Conservation (phyloP, 345 rosid genomes). For the Corymbia maculata region DNA sequence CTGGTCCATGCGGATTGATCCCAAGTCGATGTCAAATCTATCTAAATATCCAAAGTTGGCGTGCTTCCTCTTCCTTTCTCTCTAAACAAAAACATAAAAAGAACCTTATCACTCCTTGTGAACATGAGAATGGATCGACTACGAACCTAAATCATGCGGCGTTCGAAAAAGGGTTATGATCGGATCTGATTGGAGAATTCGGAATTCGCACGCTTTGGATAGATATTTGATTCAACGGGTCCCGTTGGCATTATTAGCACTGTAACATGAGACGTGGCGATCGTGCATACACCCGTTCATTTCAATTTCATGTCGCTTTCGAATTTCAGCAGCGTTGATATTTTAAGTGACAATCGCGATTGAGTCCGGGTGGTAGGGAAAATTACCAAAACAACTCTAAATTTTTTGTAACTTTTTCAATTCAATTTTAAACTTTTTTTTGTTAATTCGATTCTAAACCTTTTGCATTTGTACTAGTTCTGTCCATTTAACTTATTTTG, state of each 20-base stretch:
- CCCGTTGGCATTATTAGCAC: neutral
- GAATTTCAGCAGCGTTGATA: no score
- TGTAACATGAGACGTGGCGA: neutral
- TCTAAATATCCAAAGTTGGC: no score
- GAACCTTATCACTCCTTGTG: neutral
- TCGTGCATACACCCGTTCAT: rapidly evolving
- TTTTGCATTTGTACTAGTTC: no score
- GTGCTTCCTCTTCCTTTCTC: neutral
- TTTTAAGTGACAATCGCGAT: neutral
- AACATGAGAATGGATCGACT: no score
- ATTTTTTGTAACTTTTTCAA: no score
- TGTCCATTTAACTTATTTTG: no score
- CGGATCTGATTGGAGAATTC: neutral
- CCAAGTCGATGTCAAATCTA: neutral
- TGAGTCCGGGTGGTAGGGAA: neutral
- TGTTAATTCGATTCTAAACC: no score
- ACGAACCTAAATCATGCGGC: neutral
- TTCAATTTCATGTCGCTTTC: neutral
- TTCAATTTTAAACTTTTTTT: no score
- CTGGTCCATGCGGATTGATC: neutral
- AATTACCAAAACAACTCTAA: no score
- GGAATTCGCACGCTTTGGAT: neutral
- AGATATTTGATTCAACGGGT: neutral
- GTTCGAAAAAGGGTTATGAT: no score
- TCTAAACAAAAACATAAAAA: neutral